Percentiles rank a stretch among this genome's conserved stretches.
Evolutionary conservation across 1,284 basidiomycete species (phyloP).

Genomic region (Cutaneotrichosporon sp.): DNA sequence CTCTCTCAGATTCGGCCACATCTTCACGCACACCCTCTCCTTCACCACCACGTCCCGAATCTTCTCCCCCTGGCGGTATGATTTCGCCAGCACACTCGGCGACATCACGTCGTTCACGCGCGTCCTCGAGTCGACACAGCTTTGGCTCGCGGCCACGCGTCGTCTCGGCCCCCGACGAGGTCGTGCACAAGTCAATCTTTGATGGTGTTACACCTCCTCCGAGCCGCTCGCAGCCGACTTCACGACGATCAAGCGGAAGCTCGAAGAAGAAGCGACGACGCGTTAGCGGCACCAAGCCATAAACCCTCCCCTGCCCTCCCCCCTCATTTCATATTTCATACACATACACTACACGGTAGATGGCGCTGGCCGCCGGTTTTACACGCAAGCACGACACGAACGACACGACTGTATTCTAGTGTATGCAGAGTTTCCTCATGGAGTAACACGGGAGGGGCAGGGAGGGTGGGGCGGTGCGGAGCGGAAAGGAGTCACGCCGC

Average conservation of each 20-base stretch:
- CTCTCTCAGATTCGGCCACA: not conserved
- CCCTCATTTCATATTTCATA: not conserved
- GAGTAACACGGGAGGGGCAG: not conserved
- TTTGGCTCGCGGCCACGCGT: not conserved
- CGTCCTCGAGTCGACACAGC: not conserved
- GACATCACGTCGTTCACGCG: not conserved
- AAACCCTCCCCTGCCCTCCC: not conserved
- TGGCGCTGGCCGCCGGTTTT: not conserved
- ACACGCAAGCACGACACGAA: too few species aligned
- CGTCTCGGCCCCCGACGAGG: slow-evolving; percentile 12
- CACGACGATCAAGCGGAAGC: not conserved
- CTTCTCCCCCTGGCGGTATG: slow-evolving; percentile 4
- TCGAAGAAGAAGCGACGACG: slow-evolving; percentile 5
- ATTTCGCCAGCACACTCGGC: slow-evolving; percentile 5
- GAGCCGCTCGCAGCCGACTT: not conserved
- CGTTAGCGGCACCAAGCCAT: not conserved
- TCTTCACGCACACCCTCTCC: slow-evolving; percentile 11
- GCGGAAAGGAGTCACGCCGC: too few species aligned
- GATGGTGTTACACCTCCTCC: slow-evolving; percentile 1
- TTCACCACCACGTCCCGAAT: not conserved
- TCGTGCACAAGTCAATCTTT: slow-evolving; percentile 20
- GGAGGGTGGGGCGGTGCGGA: too few species aligned
- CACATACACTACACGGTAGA: not conserved
- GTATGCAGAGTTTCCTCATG: not conserved
- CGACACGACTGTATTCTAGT: not conserved